Percentiles rank a stretch among this genome's conserved stretches.
These are phyloP conservation scores for Helianthus annuus DNA, from an alignment of 129 eudicot species.

Conservation along the genomic window HanXRQr2.0-SUNRISE NC_035444.2:41072045-41072544, in stretches of 20 bases:
- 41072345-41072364: conserved; percentile 71
- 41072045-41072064: neutral
- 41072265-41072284: neutral
- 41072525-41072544: neutral
- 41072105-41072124: neutral
- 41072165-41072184: neutral
- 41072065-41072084: neutral
- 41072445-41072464: neutral
- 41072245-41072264: neutral
- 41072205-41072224: too few species aligned
- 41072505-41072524: neutral
- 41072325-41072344: conserved; percentile 77
- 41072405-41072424: conserved; percentile 91
- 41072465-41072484: neutral
- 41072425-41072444: conserved; percentile 76
- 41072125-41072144: neutral
- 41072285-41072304: too few species aligned
- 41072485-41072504: neutral
- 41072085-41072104: neutral
- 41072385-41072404: conserved; percentile 94
- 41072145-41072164: neutral
- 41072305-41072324: conserved; percentile 25
- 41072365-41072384: conserved; percentile 84
- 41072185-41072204: too few species aligned
- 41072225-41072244: neutral